Percentiles rank a stretch among this genome's conserved stretches.
These are phyloP conservation scores for Dissophora ornata DNA, from an alignment of 192 early-diverging fungal species.

Conservation along the genomic window DNA sequence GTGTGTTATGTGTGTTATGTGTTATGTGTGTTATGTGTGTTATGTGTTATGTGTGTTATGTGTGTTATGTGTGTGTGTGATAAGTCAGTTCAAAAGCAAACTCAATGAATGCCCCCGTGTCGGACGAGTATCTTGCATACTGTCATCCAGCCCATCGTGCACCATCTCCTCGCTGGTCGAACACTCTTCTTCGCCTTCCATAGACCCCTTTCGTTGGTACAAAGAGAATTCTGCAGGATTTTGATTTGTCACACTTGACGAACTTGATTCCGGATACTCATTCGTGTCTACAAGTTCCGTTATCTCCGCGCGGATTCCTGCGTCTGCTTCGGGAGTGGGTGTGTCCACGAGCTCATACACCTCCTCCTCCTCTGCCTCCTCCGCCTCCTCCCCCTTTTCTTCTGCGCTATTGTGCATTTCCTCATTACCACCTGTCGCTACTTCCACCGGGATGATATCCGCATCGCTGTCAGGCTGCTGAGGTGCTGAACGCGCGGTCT, in stretches of 20 bases:
- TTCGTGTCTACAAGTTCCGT: too few relatives aligned
- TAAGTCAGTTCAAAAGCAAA: constrained; percentile 1
- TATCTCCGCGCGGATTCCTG: neutral
- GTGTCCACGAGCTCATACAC: neutral
- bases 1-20: too few relatives aligned
- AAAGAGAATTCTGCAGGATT: too few relatives aligned
- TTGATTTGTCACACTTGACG: too few relatives aligned
- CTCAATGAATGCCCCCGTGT: neutral
- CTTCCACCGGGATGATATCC: neutral
- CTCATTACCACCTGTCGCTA: neutral
- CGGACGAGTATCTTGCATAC: neutral
- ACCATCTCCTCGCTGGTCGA: too few relatives aligned
- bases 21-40: too few relatives aligned
- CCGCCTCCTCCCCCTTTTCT: neutral
- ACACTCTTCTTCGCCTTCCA: too few relatives aligned
- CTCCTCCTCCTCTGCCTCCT: neutral
- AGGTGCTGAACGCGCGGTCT: too few relatives aligned
- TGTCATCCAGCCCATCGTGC: neutral
- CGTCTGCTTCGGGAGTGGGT: neutral
- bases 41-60: too few relatives aligned
- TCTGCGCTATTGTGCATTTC: neutral
- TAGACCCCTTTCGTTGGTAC: too few relatives aligned
- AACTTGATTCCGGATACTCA: too few relatives aligned
- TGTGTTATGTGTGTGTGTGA: too few relatives aligned
- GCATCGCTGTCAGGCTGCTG: neutral